Conservation (phyloP, 1,284 basidiomycete species). For the Malassezia psittaci region DNA sequence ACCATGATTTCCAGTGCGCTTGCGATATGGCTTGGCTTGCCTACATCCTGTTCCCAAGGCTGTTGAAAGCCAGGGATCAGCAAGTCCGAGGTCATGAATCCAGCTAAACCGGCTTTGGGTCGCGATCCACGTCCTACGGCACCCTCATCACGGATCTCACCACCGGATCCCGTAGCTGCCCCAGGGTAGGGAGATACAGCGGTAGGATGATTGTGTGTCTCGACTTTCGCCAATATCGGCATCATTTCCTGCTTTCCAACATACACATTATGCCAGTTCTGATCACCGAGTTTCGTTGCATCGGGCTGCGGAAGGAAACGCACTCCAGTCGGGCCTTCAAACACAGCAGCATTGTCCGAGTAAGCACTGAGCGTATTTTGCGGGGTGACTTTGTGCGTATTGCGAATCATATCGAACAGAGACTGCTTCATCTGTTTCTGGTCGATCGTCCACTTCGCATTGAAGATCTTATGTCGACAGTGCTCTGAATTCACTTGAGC, state of each 20-base stretch:
- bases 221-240: conserved; percentile 91
- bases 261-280: conserved; percentile 19
- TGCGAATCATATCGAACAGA: conserved; percentile 94
- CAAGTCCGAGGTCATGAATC: conserved; percentile 91
- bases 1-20: conserved; percentile 93
- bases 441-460: conserved; percentile 89
- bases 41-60: conserved; percentile 52
- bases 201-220: conserved; percentile 98
- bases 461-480: conserved; percentile 99
- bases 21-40: conserved; percentile 80
- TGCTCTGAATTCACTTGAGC: conserved; percentile 99
- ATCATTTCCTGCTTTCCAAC: conserved; percentile 52
- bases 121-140: conserved; percentile 88
- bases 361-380: conserved; percentile 79
- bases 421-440: conserved; percentile 61
- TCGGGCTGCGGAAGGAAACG: conserved; percentile 62
- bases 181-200: conserved; percentile 96
- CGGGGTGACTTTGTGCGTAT: conserved; percentile 73
- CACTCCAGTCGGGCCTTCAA: conserved; percentile 65
- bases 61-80: conserved; percentile 25
- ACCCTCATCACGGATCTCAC: conserved; percentile 96
- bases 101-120: conserved; percentile 87
- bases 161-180: conserved; percentile 92
- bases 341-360: conserved; percentile 93
- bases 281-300: conserved; percentile 8